Percentiles rank a stretch among this genome's conserved stretches.
phyloP scores from a whole-genome alignment of 495 filamentous ascomycete genomes.

The Tuber calosporum region DNA sequence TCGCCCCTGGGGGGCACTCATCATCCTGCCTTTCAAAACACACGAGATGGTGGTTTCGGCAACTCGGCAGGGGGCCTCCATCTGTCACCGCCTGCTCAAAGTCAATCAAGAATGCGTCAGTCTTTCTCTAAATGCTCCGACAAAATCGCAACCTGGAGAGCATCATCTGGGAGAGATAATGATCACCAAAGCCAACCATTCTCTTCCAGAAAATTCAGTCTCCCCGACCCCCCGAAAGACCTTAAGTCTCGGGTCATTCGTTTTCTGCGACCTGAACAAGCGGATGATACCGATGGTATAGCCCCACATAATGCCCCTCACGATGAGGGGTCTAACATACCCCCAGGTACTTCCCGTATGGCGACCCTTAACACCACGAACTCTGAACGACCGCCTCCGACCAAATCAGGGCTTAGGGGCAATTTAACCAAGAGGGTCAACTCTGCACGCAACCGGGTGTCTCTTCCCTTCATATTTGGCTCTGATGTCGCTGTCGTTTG shows the following conservation, averaged over 20 bases:
- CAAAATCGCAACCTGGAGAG: neutral
- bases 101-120: neutral
- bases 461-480: constrained; percentile 24
- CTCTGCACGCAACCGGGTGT: constrained; percentile 29
- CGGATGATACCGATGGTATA: constrained; percentile 3
- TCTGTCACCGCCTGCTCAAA: neutral
- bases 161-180: neutral
- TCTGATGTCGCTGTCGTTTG: neutral
- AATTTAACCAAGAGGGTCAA: constrained; percentile 22
- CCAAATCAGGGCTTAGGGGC: constrained; percentile 19
- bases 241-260: constrained; percentile 25
- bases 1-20: neutral
- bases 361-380: neutral
- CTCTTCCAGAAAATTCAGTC: neutral
- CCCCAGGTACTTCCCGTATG: constrained; percentile 7
- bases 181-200: neutral
- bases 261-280: constrained; percentile 27
- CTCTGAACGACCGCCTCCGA: constrained; percentile 6
- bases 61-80: neutral
- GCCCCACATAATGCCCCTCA: neutral
- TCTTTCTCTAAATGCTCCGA: neutral
- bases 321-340: neutral
- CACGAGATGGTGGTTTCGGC: neutral
- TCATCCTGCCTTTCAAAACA: neutral
- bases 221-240: constrained; percentile 21